Evolutionary conservation across 2,329 filamentous ascomycete genomes (phyloP).

Genomic region (Onygenales sp.): DNA sequence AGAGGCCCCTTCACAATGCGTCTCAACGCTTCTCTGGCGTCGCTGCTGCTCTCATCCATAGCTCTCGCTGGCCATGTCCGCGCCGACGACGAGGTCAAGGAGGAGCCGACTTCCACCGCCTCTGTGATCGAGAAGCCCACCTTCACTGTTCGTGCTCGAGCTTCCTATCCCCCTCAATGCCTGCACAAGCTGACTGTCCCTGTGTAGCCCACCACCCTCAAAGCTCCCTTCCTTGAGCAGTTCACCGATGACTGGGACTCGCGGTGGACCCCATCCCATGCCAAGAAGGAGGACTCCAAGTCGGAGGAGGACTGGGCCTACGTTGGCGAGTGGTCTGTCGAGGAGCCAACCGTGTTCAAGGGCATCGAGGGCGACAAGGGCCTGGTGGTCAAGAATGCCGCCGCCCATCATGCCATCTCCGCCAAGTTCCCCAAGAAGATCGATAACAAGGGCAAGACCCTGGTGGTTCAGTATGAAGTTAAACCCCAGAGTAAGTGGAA

Average conservation of each 20-base stretch:
- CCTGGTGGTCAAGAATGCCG: constrained; percentile 94
- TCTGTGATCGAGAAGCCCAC: constrained; percentile 60
- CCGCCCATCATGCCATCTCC: constrained; percentile 97
- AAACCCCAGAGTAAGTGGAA: constrained; percentile 85
- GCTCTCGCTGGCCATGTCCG: constrained; percentile 57
- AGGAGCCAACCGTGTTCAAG: constrained; percentile 84
- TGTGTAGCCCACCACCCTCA: constrained; percentile 68
- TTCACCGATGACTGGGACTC: constrained; percentile 94
- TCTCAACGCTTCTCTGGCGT: constrained; percentile 69
- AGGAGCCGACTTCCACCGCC: constrained; percentile 41
- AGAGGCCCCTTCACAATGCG: constrained; percentile 55
- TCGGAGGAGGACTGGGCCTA: constrained; percentile 92
- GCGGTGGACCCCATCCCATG: constrained; percentile 88
- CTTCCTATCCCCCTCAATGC: background rate
- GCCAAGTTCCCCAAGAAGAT: constrained; percentile 96
- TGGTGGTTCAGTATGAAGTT: constrained; percentile 98
- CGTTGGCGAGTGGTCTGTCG: constrained; percentile 90
- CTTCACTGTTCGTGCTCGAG: constrained; percentile 65
- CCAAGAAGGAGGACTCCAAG: constrained; percentile 85
- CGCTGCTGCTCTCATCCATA: constrained; percentile 60
- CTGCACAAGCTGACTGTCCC: constrained; percentile 11
- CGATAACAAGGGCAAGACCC: constrained; percentile 92
- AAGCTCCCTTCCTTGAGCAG: constrained; percentile 95
- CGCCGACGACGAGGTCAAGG: constrained; percentile 60
- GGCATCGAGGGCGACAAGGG: constrained; percentile 93